Evolutionary conservation across 257 asterid genomes (phyloP).

Genomic region (Ajuga chamaepitys): DNA sequence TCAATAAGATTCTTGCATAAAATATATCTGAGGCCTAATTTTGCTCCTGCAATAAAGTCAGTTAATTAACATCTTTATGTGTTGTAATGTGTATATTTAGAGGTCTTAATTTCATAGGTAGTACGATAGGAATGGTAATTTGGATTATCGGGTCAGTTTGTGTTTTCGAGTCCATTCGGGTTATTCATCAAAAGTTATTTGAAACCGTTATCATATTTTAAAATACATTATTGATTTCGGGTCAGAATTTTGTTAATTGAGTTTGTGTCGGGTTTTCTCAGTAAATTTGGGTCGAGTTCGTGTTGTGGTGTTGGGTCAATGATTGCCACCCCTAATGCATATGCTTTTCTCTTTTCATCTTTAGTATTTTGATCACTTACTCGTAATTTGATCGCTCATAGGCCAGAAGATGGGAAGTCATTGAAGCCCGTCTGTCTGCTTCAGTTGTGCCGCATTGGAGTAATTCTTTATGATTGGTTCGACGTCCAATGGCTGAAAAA

Average conservation of each 20-base stretch:
- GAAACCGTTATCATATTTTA: too few species aligned
- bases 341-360: background rate
- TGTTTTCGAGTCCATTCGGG: too few species aligned
- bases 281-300: too few species aligned
- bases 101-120: too few species aligned
- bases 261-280: too few species aligned
- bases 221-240: too few species aligned
- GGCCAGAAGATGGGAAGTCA: slow-evolving; percentile 86
- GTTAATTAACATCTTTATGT: background rate
- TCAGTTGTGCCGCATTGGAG: slow-evolving; percentile 85
- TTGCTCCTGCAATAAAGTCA: background rate
- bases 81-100: too few species aligned
- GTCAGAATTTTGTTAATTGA: too few species aligned
- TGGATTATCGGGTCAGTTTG: too few species aligned
- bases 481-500: slow-evolving; percentile 69
- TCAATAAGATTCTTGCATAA: background rate
- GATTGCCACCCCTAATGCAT: background rate
- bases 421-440: slow-evolving; percentile 71
- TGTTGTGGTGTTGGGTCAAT: too few species aligned
- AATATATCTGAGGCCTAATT: background rate
- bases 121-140: too few species aligned
- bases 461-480: slow-evolving; percentile 80
- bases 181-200: too few species aligned
- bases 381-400: slow-evolving; percentile 15
- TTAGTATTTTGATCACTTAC: background rate